These are phyloP conservation scores for Pyricularia sp. DNA, from an alignment of 2,329 filamentous ascomycete genomes.

Conservation along the genomic window DNA sequence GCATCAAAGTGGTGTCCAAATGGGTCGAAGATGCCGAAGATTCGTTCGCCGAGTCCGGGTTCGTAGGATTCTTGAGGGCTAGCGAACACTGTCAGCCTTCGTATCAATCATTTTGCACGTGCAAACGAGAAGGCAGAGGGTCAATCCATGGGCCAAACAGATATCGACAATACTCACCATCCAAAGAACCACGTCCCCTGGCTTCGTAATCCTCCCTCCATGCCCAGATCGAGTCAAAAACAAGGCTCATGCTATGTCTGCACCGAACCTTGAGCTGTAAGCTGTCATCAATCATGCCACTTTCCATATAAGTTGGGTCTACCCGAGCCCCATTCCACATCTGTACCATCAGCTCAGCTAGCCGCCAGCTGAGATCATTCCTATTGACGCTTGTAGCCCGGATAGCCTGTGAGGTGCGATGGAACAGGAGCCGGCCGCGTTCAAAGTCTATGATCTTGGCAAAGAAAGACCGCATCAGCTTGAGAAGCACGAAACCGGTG, in stretches of 20 bases:
- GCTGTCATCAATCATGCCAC: conserved; percentile 54
- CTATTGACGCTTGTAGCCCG: conserved; percentile 64
- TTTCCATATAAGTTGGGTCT: conserved; percentile 40
- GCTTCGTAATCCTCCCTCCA: conserved; percentile 75
- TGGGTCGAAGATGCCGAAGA: conserved; percentile 61
- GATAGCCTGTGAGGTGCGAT: conserved; percentile 60
- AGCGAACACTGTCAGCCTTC: conserved; percentile 5
- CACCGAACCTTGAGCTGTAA: conserved; percentile 76
- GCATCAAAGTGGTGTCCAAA: conserved; percentile 50
- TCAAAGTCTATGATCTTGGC: conserved; percentile 61
- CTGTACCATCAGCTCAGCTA: conserved; percentile 79
- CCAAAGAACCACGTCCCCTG: conserved; percentile 58
- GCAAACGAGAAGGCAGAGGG: neutral
- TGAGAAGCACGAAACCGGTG: conserved; percentile 67
- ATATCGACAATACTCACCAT: conserved; percentile 44
- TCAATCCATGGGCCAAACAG: neutral
- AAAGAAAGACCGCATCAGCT: conserved; percentile 71
- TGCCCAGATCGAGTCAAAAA: conserved; percentile 78
- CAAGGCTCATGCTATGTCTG: conserved; percentile 74
- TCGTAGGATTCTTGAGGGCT: conserved; percentile 78
- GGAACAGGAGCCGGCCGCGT: conserved; percentile 58
- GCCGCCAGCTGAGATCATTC: conserved; percentile 70
- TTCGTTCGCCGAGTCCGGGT: conserved; percentile 69
- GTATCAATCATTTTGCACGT: neutral
- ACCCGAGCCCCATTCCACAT: conserved; percentile 68